Evolutionary conservation across 2,329 filamentous ascomycete genomes (phyloP), one percentile per base, ranked within the genome.

Genomic region (Fusarium sp.): DNA sequence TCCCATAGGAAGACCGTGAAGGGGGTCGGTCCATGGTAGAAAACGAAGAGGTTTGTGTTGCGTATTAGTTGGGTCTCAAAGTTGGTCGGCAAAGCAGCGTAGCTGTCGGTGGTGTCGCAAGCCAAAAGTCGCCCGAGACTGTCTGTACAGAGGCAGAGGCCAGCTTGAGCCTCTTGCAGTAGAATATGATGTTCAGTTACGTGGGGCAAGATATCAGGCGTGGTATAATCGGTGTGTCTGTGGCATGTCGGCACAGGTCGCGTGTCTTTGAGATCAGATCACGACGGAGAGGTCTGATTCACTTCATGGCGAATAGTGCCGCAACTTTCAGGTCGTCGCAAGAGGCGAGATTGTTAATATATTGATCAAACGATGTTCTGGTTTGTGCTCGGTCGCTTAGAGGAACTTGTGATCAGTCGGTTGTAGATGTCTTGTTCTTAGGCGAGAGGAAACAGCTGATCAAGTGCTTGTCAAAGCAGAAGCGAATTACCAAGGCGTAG

Each of bases 1-100:
- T 80, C 59, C 76, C 72, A 58, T 77, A 70, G 8, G 71, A 65
- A 51, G 70, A 67, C 11, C 73, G 70, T 48, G 70, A 66, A 53
- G 67, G 57, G 32, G 70, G 48, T 15, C 57, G 49, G 13, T 77
- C 75, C 75, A 77, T 77, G 38, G 6, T 61, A 9, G 17, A 17
- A n/a, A 23, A 14, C 14, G 3, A 1, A 11, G 33, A 31, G 27
- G 25, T 13, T 23, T n/a, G 15, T 48, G 35, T 36, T 39, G 39
- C 37, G 17, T 36, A 43, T 48, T 32, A 21, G 39, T 42, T 38
- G 19, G 25, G 23, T 63, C n/a, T 47, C 33, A 9, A 50, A 3
- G 21, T 33, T 25, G 31, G n/a, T 38, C 33, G 23, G 29, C n/a
- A 9, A 21, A 35, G 7, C 21, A 13, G 27, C 17, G 27, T 41